Percentiles rank a stretch among this genome's conserved stretches.
Evolutionary conservation across 23 red algal genomes (phyloP).

Genomic region (Rhodosorus marinus): DNA sequence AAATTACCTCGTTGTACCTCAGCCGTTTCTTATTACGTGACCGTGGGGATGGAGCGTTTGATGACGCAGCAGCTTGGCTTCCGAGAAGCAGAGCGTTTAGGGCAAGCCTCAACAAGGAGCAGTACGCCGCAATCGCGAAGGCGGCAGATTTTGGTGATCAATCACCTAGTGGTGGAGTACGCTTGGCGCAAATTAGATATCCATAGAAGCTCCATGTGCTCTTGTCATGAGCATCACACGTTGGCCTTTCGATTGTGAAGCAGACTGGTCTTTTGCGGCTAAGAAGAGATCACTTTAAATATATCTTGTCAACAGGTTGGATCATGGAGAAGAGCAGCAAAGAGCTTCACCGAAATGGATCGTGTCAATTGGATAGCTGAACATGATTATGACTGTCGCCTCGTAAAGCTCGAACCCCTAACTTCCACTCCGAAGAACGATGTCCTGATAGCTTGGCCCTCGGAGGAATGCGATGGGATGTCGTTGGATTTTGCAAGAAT

Average conservation of each 20-base stretch:
- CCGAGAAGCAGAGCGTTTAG: too few relatives aligned
- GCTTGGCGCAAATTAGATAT: neutral
- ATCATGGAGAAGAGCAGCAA: slow-evolving; percentile 22
- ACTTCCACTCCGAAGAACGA: slow-evolving; percentile 40
- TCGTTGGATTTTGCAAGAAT: neutral
- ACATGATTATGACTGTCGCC: slow-evolving; percentile 1
- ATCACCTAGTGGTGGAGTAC: neutral
- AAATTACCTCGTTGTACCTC: too few relatives aligned
- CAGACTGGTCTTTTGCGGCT: neutral
- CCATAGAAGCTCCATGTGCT: neutral
- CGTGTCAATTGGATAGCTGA: slow-evolving; percentile 7
- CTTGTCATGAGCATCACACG: neutral
- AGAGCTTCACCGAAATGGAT: slow-evolving; percentile 31
- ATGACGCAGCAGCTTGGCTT: too few relatives aligned
- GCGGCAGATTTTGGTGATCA: neutral
- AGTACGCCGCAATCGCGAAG: too few relatives aligned
- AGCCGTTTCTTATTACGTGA: too few relatives aligned
- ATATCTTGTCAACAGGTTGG: neutral
- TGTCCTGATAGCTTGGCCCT: slow-evolving; percentile 40
- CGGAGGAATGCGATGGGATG: neutral
- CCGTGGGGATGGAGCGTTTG: too few relatives aligned
- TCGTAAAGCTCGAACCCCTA: slow-evolving; percentile 35
- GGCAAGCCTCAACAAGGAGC: too few relatives aligned
- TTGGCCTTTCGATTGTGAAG: neutral
- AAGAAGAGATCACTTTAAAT: slow-evolving; percentile 2